Evolutionary conservation across 331 rosid genomes (phyloP), one percentile per base, ranked within the genome.

Genomic region (Malus hybrid): DNA sequence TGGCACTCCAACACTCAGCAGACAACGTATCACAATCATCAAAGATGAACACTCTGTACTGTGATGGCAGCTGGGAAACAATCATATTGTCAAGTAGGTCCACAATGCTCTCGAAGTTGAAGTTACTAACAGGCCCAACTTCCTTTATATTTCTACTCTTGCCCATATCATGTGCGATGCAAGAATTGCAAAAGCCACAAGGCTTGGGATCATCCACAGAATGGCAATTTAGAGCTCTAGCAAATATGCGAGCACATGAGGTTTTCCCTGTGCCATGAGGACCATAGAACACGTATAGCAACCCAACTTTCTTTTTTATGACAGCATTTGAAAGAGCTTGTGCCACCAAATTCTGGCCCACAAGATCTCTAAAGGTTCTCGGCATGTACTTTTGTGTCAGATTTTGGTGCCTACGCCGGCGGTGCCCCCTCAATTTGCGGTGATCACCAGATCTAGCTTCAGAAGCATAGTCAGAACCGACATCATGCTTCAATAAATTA

Each of bases 201-300:
- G 98, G 97, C 80, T 88, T 91, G 34, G 88, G 83, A 79, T 82
- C 91, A 60, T 92, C 97, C 61, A 83, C 48, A 75, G 99, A 89
- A 81, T 80, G 93, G 83, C 99, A 95, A 84, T 90, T 95, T 76
- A 95, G 83, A 80, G 99, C 97, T 84, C 93, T 87, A 12, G 99
- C 92, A 83, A 95, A 90, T 76, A 95, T 83, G 30, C 93, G 99
- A 74, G 99, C 99, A 75, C 89, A 89, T 4, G 99, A 92, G 15
- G 98, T 95, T 81, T 95, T 95, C 46, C 99, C 99, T 1, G 98
- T 95, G 66, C 99, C 99, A 79, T 90, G 99, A 68, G 99, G 98
- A 73, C 99, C 99, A 72, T 92, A 88, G 86, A 95, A 95, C 76
- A 92, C 97, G 78, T 95, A 95, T 30, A 95, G 78, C 81, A 95